A percentile compares a stretch with the other conserved stretches of the same genome.
Evolutionary conservation across 1,139 yeast genomes (phyloP).

Genomic region (Sugiyamaella pinicola): DNA sequence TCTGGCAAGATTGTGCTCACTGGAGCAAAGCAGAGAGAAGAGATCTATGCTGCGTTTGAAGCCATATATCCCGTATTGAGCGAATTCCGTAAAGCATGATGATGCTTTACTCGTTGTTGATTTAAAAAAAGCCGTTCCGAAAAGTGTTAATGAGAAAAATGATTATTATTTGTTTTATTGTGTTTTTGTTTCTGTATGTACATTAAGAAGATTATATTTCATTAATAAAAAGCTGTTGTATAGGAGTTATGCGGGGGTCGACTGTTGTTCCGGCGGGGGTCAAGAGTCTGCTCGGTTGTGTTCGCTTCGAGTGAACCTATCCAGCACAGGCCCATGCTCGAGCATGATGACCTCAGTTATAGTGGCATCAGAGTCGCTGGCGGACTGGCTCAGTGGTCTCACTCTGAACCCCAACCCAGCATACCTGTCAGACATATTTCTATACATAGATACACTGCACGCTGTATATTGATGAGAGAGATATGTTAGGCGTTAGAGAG

Average conservation of each 20-base stretch:
- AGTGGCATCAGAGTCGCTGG: too few relatives aligned
- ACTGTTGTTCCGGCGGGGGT: too few relatives aligned
- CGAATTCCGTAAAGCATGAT: slow-evolving; percentile 85
- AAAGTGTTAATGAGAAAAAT: slow-evolving; percentile 11
- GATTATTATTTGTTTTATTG: slow-evolving; percentile 1
- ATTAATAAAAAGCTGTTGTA: neutral
- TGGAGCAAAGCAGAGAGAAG: slow-evolving; percentile 99
- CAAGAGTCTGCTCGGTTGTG: too few relatives aligned
- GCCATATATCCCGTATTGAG: slow-evolving; percentile 97
- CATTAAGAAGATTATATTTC: neutral
- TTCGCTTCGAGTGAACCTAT: too few relatives aligned
- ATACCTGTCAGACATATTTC: neutral
- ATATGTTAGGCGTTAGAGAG: neutral
- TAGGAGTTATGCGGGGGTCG: too few relatives aligned
- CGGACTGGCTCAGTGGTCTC: too few relatives aligned
- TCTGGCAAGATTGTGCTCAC: slow-evolving; percentile 97
- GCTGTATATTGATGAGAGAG: neutral
- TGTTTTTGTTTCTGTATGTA: slow-evolving; percentile 8
- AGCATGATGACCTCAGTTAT: too few relatives aligned
- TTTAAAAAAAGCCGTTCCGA: neutral
- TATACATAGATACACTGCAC: neutral
- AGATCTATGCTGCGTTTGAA: slow-evolving; percentile 96
- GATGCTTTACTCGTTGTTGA: neutral
- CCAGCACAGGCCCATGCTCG: too few relatives aligned
- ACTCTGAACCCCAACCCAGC: too few relatives aligned